Base-by-base conservation (phyloP, 2,329 filamentous ascomycete species). In the Westerdykella ornata region DNA sequence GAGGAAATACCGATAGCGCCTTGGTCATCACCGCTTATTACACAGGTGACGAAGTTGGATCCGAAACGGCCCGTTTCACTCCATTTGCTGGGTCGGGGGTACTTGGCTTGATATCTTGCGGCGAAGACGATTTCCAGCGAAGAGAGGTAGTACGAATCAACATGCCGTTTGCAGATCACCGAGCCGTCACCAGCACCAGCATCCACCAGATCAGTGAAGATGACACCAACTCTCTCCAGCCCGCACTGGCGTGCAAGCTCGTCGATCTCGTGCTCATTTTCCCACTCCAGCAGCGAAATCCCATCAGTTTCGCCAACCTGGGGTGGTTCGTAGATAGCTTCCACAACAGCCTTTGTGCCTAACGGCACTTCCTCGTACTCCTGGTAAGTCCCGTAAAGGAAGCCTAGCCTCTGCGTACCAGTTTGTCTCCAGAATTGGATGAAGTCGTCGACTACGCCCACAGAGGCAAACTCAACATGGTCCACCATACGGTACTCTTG, bases 401-500 rank as follows among this genome's bases (percentile, higher is more conserved):
- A 95, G 5, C 90, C 92, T 35, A 97, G 66, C 31, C 92, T 78
- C 63, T 98, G 92, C 19, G 77, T 70, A 3, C 88, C 90, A 2
- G 86, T 88, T 51, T 80, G 82, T 53, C 94, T 78, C 90, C 92
- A 98, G 44, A 90, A 86, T 57, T 96, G 82, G 50, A 98, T 80
- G 42, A 97, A 81, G n/a, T 78, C 80, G 62, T 98, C 86, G 55
- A 97, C 86, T 26, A 97, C 78, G 40, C 81, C 76, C 3, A 88
- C 82, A 1, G 85, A 83, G 1, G 90, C 82, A 62, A 98, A 97
- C 66, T 98, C 94, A 48, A 98, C 92, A 64, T 98, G 92, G 58
- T 98, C 92, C 3, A 98, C 89, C 86, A 92, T 96, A 38, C 92
- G 87, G 65, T 90, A 98, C 15, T 84, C 76, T 66, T 98, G 92